These are phyloP conservation scores for Boletus tylopilopsis DNA, from an alignment of 768 basidiomycete genomes.

Conservation along the genomic window DNA sequence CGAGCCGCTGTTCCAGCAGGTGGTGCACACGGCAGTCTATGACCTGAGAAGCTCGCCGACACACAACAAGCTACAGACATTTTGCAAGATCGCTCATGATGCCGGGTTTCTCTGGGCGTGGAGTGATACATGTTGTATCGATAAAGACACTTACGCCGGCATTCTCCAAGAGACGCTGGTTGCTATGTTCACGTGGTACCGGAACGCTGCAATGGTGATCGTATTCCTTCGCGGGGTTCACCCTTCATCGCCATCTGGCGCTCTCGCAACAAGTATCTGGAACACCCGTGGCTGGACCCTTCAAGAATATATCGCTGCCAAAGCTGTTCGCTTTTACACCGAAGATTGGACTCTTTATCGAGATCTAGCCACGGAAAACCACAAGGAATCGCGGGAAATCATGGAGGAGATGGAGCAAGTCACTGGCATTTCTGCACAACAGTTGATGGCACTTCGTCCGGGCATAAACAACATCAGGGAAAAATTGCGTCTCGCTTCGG, in stretches of 20 bases:
- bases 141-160: not conserved
- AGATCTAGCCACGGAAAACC: not conserved
- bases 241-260: not conserved
- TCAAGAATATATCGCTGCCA: not conserved
- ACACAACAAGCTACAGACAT: not conserved
- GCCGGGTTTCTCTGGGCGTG: not conserved
- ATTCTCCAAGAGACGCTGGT: not conserved
- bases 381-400: not conserved
- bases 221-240: not conserved
- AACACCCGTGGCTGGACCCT: not conserved
- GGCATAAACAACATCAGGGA: not conserved
- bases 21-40: not conserved
- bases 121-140: not conserved
- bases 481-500: not conserved
- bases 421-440: not conserved
- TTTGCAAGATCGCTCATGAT: not conserved
- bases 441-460: not conserved
- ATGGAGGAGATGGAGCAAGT: not conserved
- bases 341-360: not conserved
- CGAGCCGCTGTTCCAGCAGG: not conserved
- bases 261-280: not conserved
- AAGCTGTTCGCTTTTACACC: not conserved
- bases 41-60: not conserved
- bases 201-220: not conserved
- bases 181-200: not conserved